phyloP scores from a whole-genome alignment of 768 basidiomycete genomes.

The Naganishia vaughanmartiniae region DNA sequence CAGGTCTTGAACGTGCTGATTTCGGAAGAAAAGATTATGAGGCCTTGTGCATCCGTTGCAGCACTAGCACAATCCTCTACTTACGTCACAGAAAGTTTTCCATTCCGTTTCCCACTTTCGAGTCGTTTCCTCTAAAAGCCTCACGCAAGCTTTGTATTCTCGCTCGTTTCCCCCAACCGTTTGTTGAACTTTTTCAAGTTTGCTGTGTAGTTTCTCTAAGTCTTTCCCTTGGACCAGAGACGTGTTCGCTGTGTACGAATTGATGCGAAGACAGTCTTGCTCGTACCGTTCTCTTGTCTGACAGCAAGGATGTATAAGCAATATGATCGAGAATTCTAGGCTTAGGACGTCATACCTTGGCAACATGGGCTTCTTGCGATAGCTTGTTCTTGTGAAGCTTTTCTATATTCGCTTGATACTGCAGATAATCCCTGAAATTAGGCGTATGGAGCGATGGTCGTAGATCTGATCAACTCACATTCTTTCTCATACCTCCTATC shows the following conservation, averaged over 20 bases:
- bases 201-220: slow-evolving; percentile 79
- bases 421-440: neutral
- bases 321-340: neutral
- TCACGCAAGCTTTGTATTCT: slow-evolving; percentile 84
- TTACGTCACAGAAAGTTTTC: slow-evolving; percentile 82
- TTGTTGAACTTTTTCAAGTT: slow-evolving; percentile 82
- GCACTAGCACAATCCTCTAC: slow-evolving; percentile 21
- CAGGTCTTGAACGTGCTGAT: slow-evolving; percentile 77
- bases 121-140: slow-evolving; percentile 71
- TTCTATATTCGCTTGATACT: slow-evolving; percentile 70
- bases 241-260: slow-evolving; percentile 86
- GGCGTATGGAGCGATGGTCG: neutral
- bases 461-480: neutral
- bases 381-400: slow-evolving; percentile 87
- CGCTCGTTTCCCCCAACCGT: slow-evolving; percentile 87
- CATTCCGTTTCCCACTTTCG: slow-evolving; percentile 88
- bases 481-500: slow-evolving; percentile 12
- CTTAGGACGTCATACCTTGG: slow-evolving; percentile 56
- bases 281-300: slow-evolving; percentile 88
- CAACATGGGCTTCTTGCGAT: slow-evolving; percentile 77
- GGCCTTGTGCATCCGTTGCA: neutral
- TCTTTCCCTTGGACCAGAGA: slow-evolving; percentile 90
- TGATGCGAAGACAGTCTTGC: slow-evolving; percentile 85
- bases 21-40: slow-evolving; percentile 27
- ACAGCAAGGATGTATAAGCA: neutral